A percentile compares a stretch with the other conserved stretches of the same genome.
Evolutionary conservation across 2,329 filamentous ascomycete genomes (phyloP).

Genomic region (Aureobasidium lini): DNA sequence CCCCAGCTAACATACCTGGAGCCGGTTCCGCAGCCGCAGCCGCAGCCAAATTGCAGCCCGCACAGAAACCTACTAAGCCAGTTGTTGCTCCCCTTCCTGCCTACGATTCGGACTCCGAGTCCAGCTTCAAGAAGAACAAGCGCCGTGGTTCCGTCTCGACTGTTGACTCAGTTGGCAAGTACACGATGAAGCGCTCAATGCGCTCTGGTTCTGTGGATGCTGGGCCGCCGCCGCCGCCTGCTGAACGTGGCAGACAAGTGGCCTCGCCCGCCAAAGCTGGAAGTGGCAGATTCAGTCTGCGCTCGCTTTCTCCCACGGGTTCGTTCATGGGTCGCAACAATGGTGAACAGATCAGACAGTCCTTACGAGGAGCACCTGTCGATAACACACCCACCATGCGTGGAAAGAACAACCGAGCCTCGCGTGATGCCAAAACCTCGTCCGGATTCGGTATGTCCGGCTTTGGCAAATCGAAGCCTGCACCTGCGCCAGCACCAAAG

Average conservation of each 20-base stretch:
- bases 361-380: constrained; percentile 22
- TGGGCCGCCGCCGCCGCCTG: constrained; percentile 17
- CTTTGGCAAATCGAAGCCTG: constrained; percentile 13
- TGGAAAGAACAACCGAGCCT: constrained; percentile 17
- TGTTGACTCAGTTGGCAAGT: constrained; percentile 37
- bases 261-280: constrained; percentile 28
- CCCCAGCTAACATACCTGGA: constrained; percentile 22
- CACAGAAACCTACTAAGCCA: constrained; percentile 12
- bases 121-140: constrained; percentile 62
- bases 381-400: constrained; percentile 20
- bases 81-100: constrained; percentile 17
- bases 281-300: constrained; percentile 56
- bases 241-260: constrained; percentile 37
- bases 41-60: constrained; percentile 22
- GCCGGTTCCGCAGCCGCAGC: constrained; percentile 15
- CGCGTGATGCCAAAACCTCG: constrained; percentile 12
- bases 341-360: constrained; percentile 21
- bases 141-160: constrained; percentile 28
- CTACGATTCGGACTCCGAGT: constrained; percentile 46
- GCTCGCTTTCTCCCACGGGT: constrained; percentile 61
- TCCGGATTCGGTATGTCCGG: constrained; percentile 17
- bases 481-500: constrained; percentile 4
- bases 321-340: constrained; percentile 39
- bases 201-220: constrained; percentile 41
- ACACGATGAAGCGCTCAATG: constrained; percentile 68